A percentile compares a stretch with the other conserved stretches of the same genome.
These are phyloP conservation scores for Cylindrotheca closterium DNA, from an alignment of 108 stramenopile species.

Conservation along the genomic window DNA sequence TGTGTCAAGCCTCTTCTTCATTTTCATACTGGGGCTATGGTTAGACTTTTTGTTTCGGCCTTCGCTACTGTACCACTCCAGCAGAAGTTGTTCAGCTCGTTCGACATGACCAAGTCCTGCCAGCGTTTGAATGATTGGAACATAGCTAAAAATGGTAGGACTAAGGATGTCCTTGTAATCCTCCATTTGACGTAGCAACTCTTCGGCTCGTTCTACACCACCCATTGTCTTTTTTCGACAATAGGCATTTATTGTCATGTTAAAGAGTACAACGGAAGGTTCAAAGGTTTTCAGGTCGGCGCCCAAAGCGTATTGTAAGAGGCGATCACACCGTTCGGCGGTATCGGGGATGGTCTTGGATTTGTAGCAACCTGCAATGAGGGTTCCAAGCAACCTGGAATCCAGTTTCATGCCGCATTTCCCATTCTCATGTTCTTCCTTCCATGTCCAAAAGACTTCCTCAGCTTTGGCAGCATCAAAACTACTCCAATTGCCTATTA, in stretches of 20 bases:
- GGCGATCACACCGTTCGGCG: slow-evolving; percentile 24
- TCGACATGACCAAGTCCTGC: slow-evolving; percentile 16
- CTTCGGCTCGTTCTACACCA: slow-evolving; percentile 20
- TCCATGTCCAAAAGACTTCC: slow-evolving; percentile 30
- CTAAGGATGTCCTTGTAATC: neutral
- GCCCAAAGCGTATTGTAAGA: slow-evolving; percentile 20
- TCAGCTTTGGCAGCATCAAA: slow-evolving; percentile 28
- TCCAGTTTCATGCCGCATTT: slow-evolving; percentile 30
- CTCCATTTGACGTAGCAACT: slow-evolving; percentile 15
- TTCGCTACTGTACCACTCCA: slow-evolving; percentile 12
- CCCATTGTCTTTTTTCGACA: slow-evolving; percentile 21
- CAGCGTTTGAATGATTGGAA: slow-evolving; percentile 23
- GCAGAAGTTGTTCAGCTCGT: slow-evolving; percentile 23
- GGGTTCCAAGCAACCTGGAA: slow-evolving; percentile 7
- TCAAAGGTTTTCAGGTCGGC: slow-evolving; percentile 4
- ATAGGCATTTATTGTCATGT: slow-evolving; percentile 27
- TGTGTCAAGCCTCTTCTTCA: slow-evolving; percentile 13
- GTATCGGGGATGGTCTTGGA: slow-evolving; percentile 18
- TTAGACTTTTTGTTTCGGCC: neutral
- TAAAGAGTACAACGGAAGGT: slow-evolving; percentile 13
- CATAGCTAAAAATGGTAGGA: slow-evolving; percentile 13
- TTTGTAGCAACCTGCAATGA: slow-evolving; percentile 24
- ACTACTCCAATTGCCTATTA: slow-evolving; percentile 18
- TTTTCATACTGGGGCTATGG: neutral
- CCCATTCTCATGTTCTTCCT: slow-evolving; percentile 21